Evolutionary conservation across 345 rosid species (phyloP).

Genomic region (Orychophragmus violaceus): DNA sequence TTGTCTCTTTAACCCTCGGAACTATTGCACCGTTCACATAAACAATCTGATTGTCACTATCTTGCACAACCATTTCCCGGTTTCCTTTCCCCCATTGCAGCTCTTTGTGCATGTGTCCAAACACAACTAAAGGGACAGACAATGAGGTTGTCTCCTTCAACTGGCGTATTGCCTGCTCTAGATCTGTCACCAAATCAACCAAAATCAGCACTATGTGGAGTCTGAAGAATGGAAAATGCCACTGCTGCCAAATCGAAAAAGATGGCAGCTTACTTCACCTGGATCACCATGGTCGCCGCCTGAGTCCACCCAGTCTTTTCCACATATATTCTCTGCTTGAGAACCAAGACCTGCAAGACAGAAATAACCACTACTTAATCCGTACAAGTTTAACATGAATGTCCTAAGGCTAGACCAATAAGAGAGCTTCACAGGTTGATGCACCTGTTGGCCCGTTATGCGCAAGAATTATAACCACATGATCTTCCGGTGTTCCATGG

Average conservation of each 20-base stretch:
- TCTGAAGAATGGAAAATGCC: not conserved
- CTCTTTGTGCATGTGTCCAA: conserved; percentile 92
- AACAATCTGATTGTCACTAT: conserved; percentile 40
- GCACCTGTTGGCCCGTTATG: conserved; percentile 86
- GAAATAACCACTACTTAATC: not conserved
- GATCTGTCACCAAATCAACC: conserved; percentile 41
- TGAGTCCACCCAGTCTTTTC: conserved; percentile 62
- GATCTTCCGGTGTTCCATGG: conserved; percentile 61
- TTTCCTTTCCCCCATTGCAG: conserved; percentile 55
- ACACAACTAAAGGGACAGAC: conserved; percentile 52
- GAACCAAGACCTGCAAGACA: conserved; percentile 73
- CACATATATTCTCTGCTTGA: conserved; percentile 64
- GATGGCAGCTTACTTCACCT: conserved; percentile 36
- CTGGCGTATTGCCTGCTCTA: conserved; percentile 61
- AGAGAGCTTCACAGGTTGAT: conserved; percentile 4
- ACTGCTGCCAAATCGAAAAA: not conserved
- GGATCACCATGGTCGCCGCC: conserved; percentile 97
- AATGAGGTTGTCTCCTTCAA: conserved; percentile 45
- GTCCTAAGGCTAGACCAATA: not conserved
- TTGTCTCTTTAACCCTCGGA: conserved; percentile 50
- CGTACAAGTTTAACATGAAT: not conserved
- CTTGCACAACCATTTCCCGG: conserved; percentile 60
- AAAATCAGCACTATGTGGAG: not conserved
- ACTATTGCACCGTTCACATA: conserved; percentile 81
- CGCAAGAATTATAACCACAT: conserved; percentile 64